phyloP scores from a whole-genome alignment of 2,329 filamentous ascomycete species.

The Fusarium agapanthi region DNA sequence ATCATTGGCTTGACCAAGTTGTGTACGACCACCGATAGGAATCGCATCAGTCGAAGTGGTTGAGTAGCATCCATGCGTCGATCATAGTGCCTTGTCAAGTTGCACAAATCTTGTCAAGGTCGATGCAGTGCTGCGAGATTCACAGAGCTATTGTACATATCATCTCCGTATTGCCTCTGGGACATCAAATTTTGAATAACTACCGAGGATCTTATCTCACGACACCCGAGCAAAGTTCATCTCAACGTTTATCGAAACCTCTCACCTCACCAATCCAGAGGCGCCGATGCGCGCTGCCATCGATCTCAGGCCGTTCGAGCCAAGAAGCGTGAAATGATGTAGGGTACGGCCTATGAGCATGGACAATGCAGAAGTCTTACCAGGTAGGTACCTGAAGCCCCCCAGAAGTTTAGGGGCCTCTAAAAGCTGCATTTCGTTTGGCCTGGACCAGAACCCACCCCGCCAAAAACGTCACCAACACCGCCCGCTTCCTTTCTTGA shows the following conservation, averaged over 20 bases:
- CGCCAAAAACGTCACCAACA: constrained; percentile 41
- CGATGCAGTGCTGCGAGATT: not conserved
- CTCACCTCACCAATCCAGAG: constrained; percentile 17
- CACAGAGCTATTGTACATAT: not conserved
- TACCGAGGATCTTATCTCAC: not conserved
- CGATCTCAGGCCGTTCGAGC: constrained; percentile 2
- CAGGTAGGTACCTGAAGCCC: constrained; percentile 17
- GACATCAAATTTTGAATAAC: not conserved
- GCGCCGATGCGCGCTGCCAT: constrained; percentile 16
- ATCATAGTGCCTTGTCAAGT: constrained; percentile 17
- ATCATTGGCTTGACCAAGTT: constrained; percentile 41
- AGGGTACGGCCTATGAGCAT: constrained; percentile 20
- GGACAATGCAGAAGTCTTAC: not conserved
- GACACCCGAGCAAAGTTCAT: not conserved
- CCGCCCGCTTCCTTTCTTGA: constrained; percentile 36
- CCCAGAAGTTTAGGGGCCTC: not conserved
- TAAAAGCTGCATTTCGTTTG: constrained; percentile 1
- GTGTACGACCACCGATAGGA: not conserved
- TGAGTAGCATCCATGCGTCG: constrained; percentile 28
- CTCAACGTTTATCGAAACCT: constrained; percentile 1
- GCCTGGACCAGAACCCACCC: constrained; percentile 19
- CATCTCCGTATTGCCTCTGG: not conserved
- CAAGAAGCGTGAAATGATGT: constrained; percentile 6
- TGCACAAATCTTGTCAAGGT: not conserved
- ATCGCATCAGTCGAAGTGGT: constrained; percentile 3